A percentile compares a stretch with the other conserved stretches of the same genome.
These are phyloP conservation scores for Fistulina hepatica DNA, from an alignment of 1,284 basidiomycete genomes.

Conservation along the genomic window DNA sequence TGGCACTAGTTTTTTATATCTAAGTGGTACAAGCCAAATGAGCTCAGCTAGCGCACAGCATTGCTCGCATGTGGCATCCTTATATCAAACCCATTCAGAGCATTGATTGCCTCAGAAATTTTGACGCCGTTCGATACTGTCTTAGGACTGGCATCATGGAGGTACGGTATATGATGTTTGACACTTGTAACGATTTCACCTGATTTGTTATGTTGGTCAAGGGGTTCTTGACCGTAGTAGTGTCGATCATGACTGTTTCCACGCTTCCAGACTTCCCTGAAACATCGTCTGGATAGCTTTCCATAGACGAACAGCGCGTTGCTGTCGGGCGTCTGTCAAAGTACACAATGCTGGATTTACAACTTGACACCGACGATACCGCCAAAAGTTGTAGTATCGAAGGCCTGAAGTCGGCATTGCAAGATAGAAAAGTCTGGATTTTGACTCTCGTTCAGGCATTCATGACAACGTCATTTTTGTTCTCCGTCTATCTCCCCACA, in stretches of 20 bases:
- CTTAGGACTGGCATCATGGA: conserved; percentile 67
- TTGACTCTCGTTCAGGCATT: conserved; percentile 37
- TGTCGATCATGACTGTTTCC: conserved; percentile 51
- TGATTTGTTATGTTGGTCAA: conserved; percentile 55
- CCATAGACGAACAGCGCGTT: conserved; percentile 49
- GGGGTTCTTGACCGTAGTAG: conserved; percentile 53
- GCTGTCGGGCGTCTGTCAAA: conserved; percentile 65
- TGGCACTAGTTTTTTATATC: conserved; percentile 44
- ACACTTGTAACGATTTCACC: conserved; percentile 7
- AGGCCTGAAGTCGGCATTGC: conserved; percentile 48
- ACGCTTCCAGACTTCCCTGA: conserved; percentile 72
- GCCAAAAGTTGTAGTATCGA: conserved; percentile 17
- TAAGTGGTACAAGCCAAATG: conserved; percentile 61
- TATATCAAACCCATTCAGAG: conserved; percentile 76
- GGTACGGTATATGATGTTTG: conserved; percentile 25
- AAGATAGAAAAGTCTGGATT: conserved; percentile 69
- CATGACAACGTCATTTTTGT: conserved; percentile 41
- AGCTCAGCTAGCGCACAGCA: conserved; percentile 63
- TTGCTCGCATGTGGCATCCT: conserved; percentile 63
- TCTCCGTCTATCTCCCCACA: conserved; percentile 63
- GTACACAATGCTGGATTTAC: conserved; percentile 42
- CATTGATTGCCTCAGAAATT: conserved; percentile 69
- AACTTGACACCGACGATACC: conserved; percentile 30
- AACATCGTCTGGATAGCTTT: conserved; percentile 45
- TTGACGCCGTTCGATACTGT: conserved; percentile 59